These are phyloP conservation scores for Blastobotrys proliferans DNA, from an alignment of 1,139 yeast species.

Conservation along the genomic window DNA sequence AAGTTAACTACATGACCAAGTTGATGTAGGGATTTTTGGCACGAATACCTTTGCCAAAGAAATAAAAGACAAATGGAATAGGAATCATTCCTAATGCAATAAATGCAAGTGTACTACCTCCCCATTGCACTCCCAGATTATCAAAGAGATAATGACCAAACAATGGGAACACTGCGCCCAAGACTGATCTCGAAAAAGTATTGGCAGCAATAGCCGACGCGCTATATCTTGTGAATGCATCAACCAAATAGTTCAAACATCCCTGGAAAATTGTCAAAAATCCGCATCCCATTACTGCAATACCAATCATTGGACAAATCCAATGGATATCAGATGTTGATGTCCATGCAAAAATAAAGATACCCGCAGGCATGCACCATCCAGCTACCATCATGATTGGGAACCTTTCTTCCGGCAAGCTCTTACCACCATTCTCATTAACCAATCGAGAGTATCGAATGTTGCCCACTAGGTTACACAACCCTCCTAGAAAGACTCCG, in stretches of 20 bases:
- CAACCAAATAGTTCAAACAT: slow-evolving; percentile 57
- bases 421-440: slow-evolving; percentile 36
- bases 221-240: slow-evolving; percentile 57
- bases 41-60: slow-evolving; percentile 55
- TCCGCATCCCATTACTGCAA: slow-evolving; percentile 60
- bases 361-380: slow-evolving; percentile 58
- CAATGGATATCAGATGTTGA: slow-evolving; percentile 54
- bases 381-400: slow-evolving; percentile 46
- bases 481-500: slow-evolving; percentile 54
- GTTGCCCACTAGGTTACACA: slow-evolving; percentile 37
- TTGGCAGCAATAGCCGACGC: slow-evolving; percentile 84
- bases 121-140: slow-evolving; percentile 60
- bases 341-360: slow-evolving; percentile 80
- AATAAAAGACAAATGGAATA: slow-evolving; percentile 59
- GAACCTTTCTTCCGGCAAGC: slow-evolving; percentile 59
- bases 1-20: slow-evolving; percentile 15
- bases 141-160: slow-evolving; percentile 58
- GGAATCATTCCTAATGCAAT: slow-evolving; percentile 56
- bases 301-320: slow-evolving; percentile 69
- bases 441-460: slow-evolving; percentile 35
- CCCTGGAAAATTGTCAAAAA: slow-evolving; percentile 56
- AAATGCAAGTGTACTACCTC: slow-evolving; percentile 53
- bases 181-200: slow-evolving; percentile 59
- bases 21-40: slow-evolving; percentile 46
- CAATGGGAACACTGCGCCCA: slow-evolving; percentile 76